Percentiles rank a stretch among this genome's conserved stretches.
Evolutionary conservation across 2,329 filamentous ascomycete species (phyloP).

Genomic region (Pleomassaria siparia): DNA sequence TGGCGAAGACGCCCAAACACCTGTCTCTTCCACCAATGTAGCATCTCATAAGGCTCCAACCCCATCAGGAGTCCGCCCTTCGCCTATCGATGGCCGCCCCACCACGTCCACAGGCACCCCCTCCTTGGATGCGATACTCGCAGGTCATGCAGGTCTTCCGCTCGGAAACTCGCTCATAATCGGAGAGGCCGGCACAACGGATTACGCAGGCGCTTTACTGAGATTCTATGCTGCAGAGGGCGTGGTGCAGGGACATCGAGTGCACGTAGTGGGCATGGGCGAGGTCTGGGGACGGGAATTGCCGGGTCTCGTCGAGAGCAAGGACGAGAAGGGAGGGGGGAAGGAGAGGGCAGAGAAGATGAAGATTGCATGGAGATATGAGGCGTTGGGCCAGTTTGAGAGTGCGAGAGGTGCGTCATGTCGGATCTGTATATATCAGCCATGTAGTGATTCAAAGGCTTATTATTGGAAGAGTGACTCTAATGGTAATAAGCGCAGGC

Average conservation of each 20-base stretch:
- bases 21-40: constrained; percentile 13
- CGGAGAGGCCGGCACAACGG: constrained; percentile 89
- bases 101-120: constrained; percentile 90
- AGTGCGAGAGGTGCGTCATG: constrained; percentile 62
- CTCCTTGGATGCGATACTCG: constrained; percentile 81
- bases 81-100: constrained; percentile 80
- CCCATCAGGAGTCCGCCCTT: constrained; percentile 68
- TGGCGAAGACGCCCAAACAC: constrained; percentile 17
- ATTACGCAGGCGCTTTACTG: constrained; percentile 82
- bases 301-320: constrained; percentile 65
- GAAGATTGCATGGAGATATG: constrained; percentile 99
- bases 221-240: constrained; percentile 93
- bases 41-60: constrained; percentile 14
- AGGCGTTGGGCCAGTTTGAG: constrained; percentile 73
- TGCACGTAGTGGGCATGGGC: constrained; percentile 80
- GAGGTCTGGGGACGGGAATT: constrained; percentile 82
- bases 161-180: constrained; percentile 79
- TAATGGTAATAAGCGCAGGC: constrained; percentile 11
- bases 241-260: constrained; percentile 82
- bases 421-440: background rate
- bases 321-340: constrained; percentile 30
- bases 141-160: constrained; percentile 81
- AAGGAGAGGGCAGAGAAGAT: constrained; percentile 65
- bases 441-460: background rate
- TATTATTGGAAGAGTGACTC: constrained; percentile 9